Conservation (phyloP, 352 stramenopile genomes). For the Phytopythium aichiense region DNA sequence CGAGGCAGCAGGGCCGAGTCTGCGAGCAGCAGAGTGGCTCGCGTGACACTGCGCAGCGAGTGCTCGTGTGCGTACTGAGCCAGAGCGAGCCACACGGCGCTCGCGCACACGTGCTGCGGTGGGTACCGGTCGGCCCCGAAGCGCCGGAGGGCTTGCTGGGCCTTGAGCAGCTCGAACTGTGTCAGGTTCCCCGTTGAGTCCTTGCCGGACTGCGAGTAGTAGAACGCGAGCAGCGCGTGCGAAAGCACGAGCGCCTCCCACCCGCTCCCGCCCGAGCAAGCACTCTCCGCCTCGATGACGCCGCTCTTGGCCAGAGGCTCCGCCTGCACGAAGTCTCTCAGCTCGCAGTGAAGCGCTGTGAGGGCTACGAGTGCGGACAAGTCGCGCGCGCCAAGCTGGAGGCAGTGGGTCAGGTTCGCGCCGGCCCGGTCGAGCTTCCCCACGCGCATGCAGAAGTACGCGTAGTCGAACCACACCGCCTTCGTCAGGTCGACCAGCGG, state of each 20-base stretch:
- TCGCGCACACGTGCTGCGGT: slow-evolving; percentile 19
- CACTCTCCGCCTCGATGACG: slow-evolving; percentile 16
- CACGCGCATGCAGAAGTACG: slow-evolving; percentile 44
- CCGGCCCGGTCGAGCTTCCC: slow-evolving; percentile 52
- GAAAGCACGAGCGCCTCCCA: slow-evolving; percentile 26
- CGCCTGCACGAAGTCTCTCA: slow-evolving; percentile 36
- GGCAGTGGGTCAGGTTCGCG: slow-evolving; percentile 47
- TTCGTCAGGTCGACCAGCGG: slow-evolving; percentile 16
- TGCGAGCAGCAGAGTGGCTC: slow-evolving; percentile 30
- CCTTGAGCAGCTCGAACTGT: slow-evolving; percentile 63
- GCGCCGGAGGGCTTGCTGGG: slow-evolving; percentile 33
- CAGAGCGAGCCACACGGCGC: slow-evolving; percentile 60
- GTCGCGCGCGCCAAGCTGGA: slow-evolving; percentile 39
- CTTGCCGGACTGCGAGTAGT: slow-evolving; percentile 35
- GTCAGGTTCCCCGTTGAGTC: slow-evolving; percentile 60
- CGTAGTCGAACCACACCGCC: slow-evolving; percentile 63
- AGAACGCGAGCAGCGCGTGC: slow-evolving; percentile 61
- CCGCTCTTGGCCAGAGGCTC: slow-evolving; percentile 45
- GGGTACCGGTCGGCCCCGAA: slow-evolving; percentile 10
- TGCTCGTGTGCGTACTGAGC: slow-evolving; percentile 40
- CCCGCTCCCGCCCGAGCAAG: not conserved
- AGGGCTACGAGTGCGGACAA: slow-evolving; percentile 45
- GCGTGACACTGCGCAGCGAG: slow-evolving; percentile 31
- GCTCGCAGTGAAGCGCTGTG: slow-evolving; percentile 54
- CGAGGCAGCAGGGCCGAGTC: slow-evolving; percentile 26